Base-by-base conservation (phyloP, 805 yeast species). In the Candida railenensis region DNA sequence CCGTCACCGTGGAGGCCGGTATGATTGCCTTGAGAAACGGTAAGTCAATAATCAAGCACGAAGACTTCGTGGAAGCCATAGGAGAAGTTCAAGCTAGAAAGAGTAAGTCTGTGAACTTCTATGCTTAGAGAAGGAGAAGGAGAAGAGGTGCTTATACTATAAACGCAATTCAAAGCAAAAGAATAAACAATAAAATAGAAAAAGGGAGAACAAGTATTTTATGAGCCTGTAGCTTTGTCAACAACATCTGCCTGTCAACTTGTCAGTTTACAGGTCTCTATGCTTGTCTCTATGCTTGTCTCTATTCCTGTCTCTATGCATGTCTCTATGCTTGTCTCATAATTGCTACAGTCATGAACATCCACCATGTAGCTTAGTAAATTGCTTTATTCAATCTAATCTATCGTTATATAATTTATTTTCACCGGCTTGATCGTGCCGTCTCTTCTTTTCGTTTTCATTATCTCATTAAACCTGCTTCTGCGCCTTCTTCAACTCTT, bases 1-100 rank as follows among this genome's bases (percentile, higher is more conserved):
- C 99, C 1, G 99, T 94, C 37, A 91, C 97, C 5, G 99, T 94
- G 19, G 99, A 94, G 68, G 99, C 99, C 4, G 99, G 99, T 63
- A 94, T 94, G 99, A 94, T 94, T 70, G 99, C 99, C 1, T 77
- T 94, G 63, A 83, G 99, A 72, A 89, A 89, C 58, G 97, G 96
- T 15, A 96, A 94, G 69, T 80, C 86, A 37, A 79, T 84, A 55
- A 91, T 94, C 46, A 87, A 89, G 57, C 99, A 94, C 66, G 99
- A 94, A 70, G 99, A 94, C 70, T 94, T 92, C 63, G 96, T 94
- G 22, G 99, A 94, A 66, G 99, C 96, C 46, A 90, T 94, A 51
- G 85, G 97, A 53, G 99, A 94, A 74, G 99, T 94, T 30, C 99
- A 94, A 73, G 96, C 98, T 34, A 84, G 99, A 75, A 94, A 94